Percentiles rank a stretch among this genome's conserved stretches.
Conservation (phyloP, 306 rosid genomes). For the Citrullus colocynthis region DNA sequence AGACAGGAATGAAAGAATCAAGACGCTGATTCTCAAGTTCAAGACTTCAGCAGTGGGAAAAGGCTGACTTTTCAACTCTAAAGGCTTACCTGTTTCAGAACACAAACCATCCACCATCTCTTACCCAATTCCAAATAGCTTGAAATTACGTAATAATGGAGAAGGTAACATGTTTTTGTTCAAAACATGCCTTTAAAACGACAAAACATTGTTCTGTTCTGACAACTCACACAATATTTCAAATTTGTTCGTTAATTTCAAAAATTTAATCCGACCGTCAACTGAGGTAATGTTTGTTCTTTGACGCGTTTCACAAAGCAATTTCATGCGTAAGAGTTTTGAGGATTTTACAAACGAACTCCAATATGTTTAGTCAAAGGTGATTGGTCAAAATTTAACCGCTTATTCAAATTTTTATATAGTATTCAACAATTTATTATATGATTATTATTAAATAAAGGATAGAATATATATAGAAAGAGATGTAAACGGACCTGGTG, state of each 20-base stretch:
- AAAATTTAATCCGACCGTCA: not conserved
- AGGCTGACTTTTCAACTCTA: conserved; percentile 2
- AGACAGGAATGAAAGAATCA: not conserved
- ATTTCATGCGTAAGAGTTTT: not conserved
- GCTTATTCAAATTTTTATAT: not conserved
- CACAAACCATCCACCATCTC: not conserved
- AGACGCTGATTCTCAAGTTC: not conserved
- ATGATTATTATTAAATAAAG: not conserved
- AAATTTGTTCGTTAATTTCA: not conserved
- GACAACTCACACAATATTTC: not conserved
- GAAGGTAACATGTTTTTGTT: not conserved
- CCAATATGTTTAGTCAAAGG: not conserved
- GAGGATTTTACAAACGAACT: not conserved
- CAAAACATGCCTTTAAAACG: not conserved
- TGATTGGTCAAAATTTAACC: not conserved
- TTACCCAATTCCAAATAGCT: not conserved
- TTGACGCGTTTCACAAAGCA: conserved; percentile 1
- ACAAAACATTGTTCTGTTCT: not conserved
- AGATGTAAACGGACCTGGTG: not conserved
- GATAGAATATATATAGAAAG: not conserved
- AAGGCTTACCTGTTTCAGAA: not conserved
- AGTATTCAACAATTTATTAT: not conserved
- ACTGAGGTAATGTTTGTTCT: not conserved
- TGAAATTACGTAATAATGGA: not conserved
- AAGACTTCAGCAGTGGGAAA: not conserved